Evolutionary conservation across 768 basidiomycete species (phyloP).

Genomic region (Hebeloma cylindrosporum): DNA sequence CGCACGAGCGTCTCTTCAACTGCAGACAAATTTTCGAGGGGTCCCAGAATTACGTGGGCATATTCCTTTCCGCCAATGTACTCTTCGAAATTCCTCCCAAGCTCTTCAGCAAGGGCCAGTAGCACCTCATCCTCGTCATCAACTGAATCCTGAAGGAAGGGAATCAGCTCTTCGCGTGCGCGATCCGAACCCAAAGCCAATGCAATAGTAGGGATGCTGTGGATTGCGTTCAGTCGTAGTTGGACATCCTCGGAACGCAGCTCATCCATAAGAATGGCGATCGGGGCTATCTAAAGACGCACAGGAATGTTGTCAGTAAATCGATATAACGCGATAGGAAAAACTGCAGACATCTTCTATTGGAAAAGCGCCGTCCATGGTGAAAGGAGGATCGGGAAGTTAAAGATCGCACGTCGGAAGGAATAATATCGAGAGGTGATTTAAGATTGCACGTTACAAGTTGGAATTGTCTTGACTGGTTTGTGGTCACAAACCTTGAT

Average conservation of each 20-base stretch:
- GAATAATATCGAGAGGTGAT: no score
- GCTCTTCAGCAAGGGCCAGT: constrained; percentile 91
- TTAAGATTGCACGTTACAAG: no score
- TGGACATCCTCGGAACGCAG: constrained; percentile 97
- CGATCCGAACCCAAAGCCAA: constrained; percentile 94
- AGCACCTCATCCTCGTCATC: constrained; percentile 99
- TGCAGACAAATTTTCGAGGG: constrained; percentile 91
- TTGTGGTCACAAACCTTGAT: no score
- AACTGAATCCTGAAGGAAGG: constrained; percentile 97
- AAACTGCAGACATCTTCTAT: constrained; percentile 62
- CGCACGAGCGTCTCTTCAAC: constrained; percentile 98
- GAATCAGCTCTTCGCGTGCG: constrained; percentile 91
- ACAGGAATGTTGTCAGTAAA: constrained; percentile 21
- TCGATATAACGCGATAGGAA: constrained; percentile 14
- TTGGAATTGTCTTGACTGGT: no score
- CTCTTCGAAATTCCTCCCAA: constrained; percentile 89
- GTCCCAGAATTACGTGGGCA: constrained; percentile 86
- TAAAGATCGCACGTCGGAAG: no score
- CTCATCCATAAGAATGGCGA: constrained; percentile 97
- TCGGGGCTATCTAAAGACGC: constrained; percentile 74
- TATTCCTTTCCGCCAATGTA: constrained; percentile 89
- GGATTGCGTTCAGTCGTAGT: constrained; percentile 93
- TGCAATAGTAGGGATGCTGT: constrained; percentile 96
- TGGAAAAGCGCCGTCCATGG: constrained; percentile 67
- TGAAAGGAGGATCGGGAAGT: no score